Conservation (phyloP, 2,329 filamentous ascomycete genomes). For the Colletotrichum sp. region DNA sequence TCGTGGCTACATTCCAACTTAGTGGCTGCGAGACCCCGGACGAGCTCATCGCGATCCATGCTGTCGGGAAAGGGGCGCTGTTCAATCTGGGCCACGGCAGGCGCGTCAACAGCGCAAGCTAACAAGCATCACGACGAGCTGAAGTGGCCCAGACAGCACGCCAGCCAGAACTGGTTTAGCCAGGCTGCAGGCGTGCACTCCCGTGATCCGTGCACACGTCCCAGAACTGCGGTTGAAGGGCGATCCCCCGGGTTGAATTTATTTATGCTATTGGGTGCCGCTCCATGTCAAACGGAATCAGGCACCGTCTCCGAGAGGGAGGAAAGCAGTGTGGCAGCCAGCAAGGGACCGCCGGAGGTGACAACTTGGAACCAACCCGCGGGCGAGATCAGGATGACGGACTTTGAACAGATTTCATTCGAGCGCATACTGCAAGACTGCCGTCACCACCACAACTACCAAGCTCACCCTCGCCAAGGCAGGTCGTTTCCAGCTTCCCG, state of each 20-base stretch:
- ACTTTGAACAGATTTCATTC: not conserved
- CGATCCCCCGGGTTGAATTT: constrained; percentile 18
- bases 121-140: not conserved
- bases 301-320: not conserved
- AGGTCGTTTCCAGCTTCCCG: not conserved
- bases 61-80: constrained; percentile 11
- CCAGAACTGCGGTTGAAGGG: constrained; percentile 20
- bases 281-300: not conserved
- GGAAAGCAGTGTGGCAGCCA: not conserved
- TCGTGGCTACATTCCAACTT: not conserved
- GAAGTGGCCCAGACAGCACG: constrained; percentile 1
- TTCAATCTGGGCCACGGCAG: not conserved
- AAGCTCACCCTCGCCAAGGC: not conserved
- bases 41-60: constrained; percentile 1
- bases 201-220: constrained; percentile 12
- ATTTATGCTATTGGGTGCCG: not conserved
- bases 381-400: not conserved
- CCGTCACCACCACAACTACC: not conserved
- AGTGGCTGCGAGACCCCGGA: not conserved
- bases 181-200: constrained; percentile 2
- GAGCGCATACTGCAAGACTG: not conserved
- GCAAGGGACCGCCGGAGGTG: not conserved
- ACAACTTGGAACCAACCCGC: not conserved
- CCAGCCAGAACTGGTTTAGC: constrained; percentile 12
- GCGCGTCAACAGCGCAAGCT: not conserved